Evolutionary conservation across 2,329 filamentous ascomycete species (phyloP).

Genomic region (Alternaria consortialis): DNA sequence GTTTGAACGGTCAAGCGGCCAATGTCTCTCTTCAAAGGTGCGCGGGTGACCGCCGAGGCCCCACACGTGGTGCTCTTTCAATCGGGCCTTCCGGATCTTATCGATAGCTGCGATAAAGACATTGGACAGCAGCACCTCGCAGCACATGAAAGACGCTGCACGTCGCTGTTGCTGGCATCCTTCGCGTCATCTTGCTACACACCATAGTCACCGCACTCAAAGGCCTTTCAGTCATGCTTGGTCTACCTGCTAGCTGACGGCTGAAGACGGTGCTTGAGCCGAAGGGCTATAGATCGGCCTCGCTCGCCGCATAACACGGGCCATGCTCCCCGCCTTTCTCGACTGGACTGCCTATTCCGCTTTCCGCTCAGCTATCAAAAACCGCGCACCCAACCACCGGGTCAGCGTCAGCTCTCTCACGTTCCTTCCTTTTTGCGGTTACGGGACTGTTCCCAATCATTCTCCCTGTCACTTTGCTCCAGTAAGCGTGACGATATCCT

Average conservation of each 20-base stretch:
- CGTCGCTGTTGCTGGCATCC: constrained; percentile 6
- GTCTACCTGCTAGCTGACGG: constrained; percentile 3
- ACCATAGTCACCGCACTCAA: background rate
- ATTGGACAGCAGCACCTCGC: constrained; percentile 10
- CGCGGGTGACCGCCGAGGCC: constrained; percentile 21
- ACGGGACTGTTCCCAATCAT: constrained; percentile 6
- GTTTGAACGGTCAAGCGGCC: constrained; percentile 27
- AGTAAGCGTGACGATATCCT: constrained; percentile 2
- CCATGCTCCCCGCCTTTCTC: constrained; percentile 35
- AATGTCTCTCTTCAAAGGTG: constrained; percentile 16
- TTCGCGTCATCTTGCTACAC: constrained; percentile 12
- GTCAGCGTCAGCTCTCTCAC: constrained; percentile 22
- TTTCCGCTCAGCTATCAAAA: constrained; percentile 28
- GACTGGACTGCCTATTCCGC: constrained; percentile 14
- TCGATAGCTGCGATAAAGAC: constrained; percentile 26
- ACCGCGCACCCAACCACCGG: constrained; percentile 37
- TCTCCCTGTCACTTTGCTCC: constrained; percentile 16
- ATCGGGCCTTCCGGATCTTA: constrained; percentile 10
- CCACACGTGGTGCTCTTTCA: constrained; percentile 28
- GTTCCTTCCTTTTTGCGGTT: constrained; percentile 13
- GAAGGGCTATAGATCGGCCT: constrained; percentile 8
- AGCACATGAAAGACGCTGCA: constrained; percentile 7
- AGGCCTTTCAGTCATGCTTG: background rate
- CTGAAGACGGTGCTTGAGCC: background rate
- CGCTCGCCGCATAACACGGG: constrained; percentile 23